phyloP scores from a whole-genome alignment of 2,329 filamentous ascomycete species.

The Keithomyces neogunnii region DNA sequence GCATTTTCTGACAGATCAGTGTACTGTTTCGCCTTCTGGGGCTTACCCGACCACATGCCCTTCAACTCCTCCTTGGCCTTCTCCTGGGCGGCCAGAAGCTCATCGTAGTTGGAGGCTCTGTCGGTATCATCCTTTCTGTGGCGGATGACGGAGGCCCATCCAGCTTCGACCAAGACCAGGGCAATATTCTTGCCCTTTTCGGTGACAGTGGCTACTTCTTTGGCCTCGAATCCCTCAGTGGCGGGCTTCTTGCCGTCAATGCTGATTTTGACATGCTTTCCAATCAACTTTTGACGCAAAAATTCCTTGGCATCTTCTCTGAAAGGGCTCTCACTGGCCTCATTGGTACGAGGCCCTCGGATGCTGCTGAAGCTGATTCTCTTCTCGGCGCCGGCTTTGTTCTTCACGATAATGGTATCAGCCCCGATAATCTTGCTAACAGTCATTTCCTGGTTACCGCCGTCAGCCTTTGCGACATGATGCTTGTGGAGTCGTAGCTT shows the following conservation, averaged over 20 bases:
- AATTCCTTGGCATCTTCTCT: constrained; percentile 94
- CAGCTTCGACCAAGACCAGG: constrained; percentile 77
- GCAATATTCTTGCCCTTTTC: constrained; percentile 82
- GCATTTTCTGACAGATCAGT: constrained; percentile 85
- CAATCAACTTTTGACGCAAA: constrained; percentile 85
- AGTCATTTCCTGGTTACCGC: constrained; percentile 65
- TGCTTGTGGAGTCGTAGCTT: constrained; percentile 76
- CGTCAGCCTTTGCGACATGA: constrained; percentile 61
- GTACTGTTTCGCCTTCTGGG: constrained; percentile 73
- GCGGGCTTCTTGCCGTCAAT: constrained; percentile 89
- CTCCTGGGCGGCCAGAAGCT: constrained; percentile 72
- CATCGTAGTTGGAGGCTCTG: constrained; percentile 88
- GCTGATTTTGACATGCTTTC: constrained; percentile 84
- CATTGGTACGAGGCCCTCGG: constrained; percentile 81
- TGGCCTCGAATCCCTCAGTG: constrained; percentile 83
- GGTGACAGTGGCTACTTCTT: constrained; percentile 84
- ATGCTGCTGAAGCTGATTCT: constrained; percentile 88
- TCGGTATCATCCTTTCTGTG: constrained; percentile 94
- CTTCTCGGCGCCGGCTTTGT: constrained; percentile 78
- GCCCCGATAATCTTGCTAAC: constrained; percentile 82
- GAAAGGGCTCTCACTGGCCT: constrained; percentile 82
- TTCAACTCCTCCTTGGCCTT: constrained; percentile 79
- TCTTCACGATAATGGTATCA: constrained; percentile 80
- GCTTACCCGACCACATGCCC: constrained; percentile 91
- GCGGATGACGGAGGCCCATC: constrained; percentile 87